A percentile compares a stretch with the other conserved stretches of the same genome.
phyloP scores from a whole-genome alignment of 1,284 basidiomycete species.

The Ustilago trichophora region DNA sequence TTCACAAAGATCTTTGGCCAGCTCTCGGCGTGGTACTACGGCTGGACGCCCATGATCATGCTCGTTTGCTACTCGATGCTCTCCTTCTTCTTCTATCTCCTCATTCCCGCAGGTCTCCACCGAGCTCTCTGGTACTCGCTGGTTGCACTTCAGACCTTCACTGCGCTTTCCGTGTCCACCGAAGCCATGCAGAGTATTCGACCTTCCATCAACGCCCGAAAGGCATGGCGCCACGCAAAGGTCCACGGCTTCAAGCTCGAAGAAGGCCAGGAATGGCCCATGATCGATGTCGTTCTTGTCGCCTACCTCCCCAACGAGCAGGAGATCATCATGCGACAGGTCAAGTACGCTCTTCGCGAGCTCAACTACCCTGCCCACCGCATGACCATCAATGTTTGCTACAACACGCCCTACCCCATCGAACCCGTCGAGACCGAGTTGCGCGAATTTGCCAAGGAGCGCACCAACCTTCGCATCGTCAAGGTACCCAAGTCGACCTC shows the following conservation, averaged over 20 bases:
- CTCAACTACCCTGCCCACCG: conserved; percentile 51
- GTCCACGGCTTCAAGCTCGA: conserved; percentile 47
- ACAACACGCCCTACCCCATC: conserved; percentile 58
- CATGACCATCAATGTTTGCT: conserved; percentile 57
- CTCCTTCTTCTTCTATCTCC: conserved; percentile 52
- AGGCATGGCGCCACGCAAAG: conserved; percentile 46
- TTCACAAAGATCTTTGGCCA: conserved; percentile 15
- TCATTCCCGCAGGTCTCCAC: conserved; percentile 46
- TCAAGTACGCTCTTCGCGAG: conserved; percentile 54
- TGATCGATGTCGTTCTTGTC: conserved; percentile 57
- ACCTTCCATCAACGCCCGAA: conserved; percentile 51
- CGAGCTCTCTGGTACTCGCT: conserved; percentile 50
- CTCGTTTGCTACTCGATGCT: conserved; percentile 43
- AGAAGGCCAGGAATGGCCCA: conserved; percentile 50
- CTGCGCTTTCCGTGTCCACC: conserved; percentile 49
- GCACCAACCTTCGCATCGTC: conserved; percentile 48
- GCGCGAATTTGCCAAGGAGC: conserved; percentile 32
- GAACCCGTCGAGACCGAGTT: conserved; percentile 51
- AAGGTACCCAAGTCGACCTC: conserved; percentile 56
- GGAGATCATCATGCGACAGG: conserved; percentile 57
- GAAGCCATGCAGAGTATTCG: conserved; percentile 55
- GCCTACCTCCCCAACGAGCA: conserved; percentile 59
- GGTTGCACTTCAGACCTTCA: conserved; percentile 52
- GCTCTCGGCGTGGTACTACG: conserved; percentile 38
- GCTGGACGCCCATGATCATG: conserved; percentile 58